Evolutionary conservation across 805 yeast genomes (phyloP), one percentile per base, ranked within the genome.

Genomic region (Saccharomycopsis lassenensis): DNA sequence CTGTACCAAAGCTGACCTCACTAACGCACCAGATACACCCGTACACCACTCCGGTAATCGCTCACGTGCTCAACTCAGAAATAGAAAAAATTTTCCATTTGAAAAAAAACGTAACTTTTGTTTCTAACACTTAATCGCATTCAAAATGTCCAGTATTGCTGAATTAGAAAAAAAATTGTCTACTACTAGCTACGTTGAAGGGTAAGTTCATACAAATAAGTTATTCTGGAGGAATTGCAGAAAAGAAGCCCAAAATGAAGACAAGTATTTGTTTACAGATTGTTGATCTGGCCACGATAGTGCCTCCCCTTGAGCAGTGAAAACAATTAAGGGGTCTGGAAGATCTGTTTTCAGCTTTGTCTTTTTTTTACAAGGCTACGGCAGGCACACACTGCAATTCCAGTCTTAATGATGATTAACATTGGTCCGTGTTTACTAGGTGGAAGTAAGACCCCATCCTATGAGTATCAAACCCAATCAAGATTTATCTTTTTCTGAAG

Each of bases 371-470:
- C n/a, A n/a, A n/a, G n/a, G n/a, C n/a, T n/a, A n/a, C n/a, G n/a
- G n/a, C n/a, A n/a, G n/a, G n/a, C n/a, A n/a, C n/a, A n/a, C n/a
- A n/a, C n/a, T n/a, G n/a, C n/a, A n/a, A n/a, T n/a, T n/a, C n/a
- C n/a, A n/a, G n/a, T 31, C 35, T 20, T 7, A 37, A 70, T 77
- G 84, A 77, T 80, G 86, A 80, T 64, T 66, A 56, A 58, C 54
- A 69, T 78, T 82, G 93, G 93, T 82, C 93, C 93, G 87, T 82
- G 93, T 83, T 83, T 79, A 79, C 74, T 94, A 84, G 82, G 86
- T 77, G 93, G 84, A 67, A 64, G 77, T 73, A 81, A 81, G 89
- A 79, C 93, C 94, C 73, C 87, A 78, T 82, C 77, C 76, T 54
- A 77, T 84, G 94, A 83, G 87, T 81, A 83, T 75, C 76, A 78